Base-by-base conservation (phyloP, 108 stramenopile species). In the Fistulifera solaris region DNA sequence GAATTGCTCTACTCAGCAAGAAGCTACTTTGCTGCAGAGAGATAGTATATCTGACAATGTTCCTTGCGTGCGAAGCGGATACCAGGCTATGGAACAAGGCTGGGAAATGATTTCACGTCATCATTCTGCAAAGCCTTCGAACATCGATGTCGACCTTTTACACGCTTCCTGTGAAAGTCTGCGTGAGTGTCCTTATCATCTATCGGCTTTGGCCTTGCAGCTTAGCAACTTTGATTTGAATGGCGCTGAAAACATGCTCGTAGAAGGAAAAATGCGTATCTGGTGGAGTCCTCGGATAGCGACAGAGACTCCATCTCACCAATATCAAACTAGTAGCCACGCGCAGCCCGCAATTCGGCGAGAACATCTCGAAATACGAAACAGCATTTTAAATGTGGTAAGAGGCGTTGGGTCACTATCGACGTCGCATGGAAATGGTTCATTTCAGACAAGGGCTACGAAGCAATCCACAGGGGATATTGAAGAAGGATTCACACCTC, bases 281-380 rank as follows among this genome's bases (percentile, higher is more conserved):
- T 35, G 31, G 31, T 35, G 31, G 31, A 35, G 31, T 35, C 31
- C 31, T 35, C 6, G 8, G 3, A 35, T 6, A 0, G 62, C 54
- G 19, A 62, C 26, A 59, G 50, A 13, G 68, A 68, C 35, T 54
- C 70, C 17, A 74, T 58, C 0, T 69, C 73, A 31, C 72, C 69
- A 23, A 48, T 89, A 55, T 80, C 84, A 54, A 78, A 84, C 15
- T 81, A 85, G 59, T 1, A 70, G 31, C 8, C 31, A 8, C 8
- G 3, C 6, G 3, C 6, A 3, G 6, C 31, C 31, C 31, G 31
- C 3, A 64, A 27, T 89, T 80, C 48, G 52, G 49, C 15, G 85
- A 87, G 50, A 87, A 78, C 38, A 76, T 73, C 61, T 79, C 72
- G 47, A 87, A 81, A 81, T 55, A 75, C 21, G 73, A 72, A 38